Base-by-base conservation (phyloP, 1,139 yeast genomes). In the Suhomyces coccinellae region DNA sequence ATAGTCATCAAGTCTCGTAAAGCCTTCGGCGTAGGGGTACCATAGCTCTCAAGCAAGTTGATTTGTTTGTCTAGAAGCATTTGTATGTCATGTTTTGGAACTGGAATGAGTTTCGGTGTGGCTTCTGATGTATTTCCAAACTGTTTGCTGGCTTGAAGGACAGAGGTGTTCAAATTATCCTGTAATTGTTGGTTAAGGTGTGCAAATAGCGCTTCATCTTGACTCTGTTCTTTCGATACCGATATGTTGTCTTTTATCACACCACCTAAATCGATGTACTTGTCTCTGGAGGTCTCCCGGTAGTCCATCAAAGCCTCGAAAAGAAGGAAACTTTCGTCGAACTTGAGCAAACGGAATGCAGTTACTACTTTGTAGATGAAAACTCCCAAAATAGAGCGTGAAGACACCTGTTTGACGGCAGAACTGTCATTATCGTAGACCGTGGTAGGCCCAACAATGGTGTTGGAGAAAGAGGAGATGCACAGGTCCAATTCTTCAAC, bases 31-130 rank as follows among this genome's bases (percentile, higher is more conserved):
- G 83, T 71, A 11, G 77, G 69, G 0, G 80, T 70, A 0, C 86
- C 85, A 50, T 67, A 71, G 1, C 69, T 65, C 52, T 85, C 87
- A 16, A 85, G 62, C 4, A 77, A 62, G n/a, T 68, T 66, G 10
- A 84, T 78, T 53, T 84, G 89, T 37, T 74, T 71, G 42, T 80
- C 80, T 15, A 85, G 63, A 41, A 84, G 60, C 8, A 68, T 63
- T 22, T 79, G 75, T 8, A 85, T 58, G 52, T 82, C 86, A 38
- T 74, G 73, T 44, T 75, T 77, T 0, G 87, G 76, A 0, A 81
- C 63, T 1, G 79, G 65, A 1, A 66, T 46, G 4, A 67, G 50
- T 11, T 55, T 53, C 2, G 45, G 24, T 2, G 24, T 20, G 8
- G 24, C 8, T 6, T 20, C 41, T 11, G 52, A 28, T 8, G 6